Conservation (phyloP, 2,329 filamentous ascomycete species). For the Teratosphaeria destructans region DNA sequence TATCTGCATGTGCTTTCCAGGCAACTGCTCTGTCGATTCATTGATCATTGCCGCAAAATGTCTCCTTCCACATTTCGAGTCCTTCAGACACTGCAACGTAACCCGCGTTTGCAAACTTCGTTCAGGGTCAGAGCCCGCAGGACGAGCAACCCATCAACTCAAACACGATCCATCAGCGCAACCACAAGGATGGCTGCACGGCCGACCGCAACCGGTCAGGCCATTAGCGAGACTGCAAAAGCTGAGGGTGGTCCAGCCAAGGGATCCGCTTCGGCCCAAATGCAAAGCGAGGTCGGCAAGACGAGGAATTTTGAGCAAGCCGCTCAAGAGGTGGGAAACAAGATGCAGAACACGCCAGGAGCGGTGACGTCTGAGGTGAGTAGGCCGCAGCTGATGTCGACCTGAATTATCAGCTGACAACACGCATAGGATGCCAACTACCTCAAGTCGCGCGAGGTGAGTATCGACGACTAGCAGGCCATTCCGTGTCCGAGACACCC, state of each 20-base stretch:
- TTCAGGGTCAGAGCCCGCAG: neutral
- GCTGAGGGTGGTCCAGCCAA: constrained; percentile 23
- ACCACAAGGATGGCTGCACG: constrained; percentile 9
- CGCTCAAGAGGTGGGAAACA: constrained; percentile 17
- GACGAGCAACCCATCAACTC: neutral
- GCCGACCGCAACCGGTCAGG: constrained; percentile 10
- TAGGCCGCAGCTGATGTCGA: neutral
- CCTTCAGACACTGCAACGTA: neutral
- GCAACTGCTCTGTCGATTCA: neutral
- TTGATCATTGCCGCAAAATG: neutral
- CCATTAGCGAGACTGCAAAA: constrained; percentile 25
- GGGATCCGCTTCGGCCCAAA: constrained; percentile 23
- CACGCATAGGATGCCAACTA: constrained; percentile 27
- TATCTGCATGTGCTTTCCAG: neutral
- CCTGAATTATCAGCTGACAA: neutral
- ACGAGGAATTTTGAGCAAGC: constrained; percentile 20
- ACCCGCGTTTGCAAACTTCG: neutral
- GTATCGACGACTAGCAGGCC: too few species aligned
- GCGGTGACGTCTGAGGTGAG: constrained; percentile 24
- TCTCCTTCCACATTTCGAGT: neutral
- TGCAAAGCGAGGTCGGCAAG: constrained; percentile 25
- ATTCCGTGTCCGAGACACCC: too few species aligned
- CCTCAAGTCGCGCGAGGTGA: constrained; percentile 30
- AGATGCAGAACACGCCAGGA: constrained; percentile 20
- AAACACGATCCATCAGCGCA: constrained; percentile 1